Conservation (phyloP, 2,329 filamentous ascomycete genomes). For the Pochonia chlamydosporia region DNA sequence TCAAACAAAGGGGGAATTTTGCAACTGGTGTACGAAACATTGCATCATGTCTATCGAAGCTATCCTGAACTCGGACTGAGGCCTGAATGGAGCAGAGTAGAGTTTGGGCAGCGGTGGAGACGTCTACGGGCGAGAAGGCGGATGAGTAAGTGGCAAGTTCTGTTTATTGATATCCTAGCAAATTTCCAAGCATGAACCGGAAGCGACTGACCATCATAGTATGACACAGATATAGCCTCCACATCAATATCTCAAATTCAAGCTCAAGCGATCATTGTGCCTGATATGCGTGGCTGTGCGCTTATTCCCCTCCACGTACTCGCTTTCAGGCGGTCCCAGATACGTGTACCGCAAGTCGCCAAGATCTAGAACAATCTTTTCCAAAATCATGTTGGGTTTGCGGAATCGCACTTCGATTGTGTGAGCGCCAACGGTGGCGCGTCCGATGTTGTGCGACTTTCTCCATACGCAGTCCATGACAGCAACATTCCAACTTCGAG, state of each 20-base stretch:
- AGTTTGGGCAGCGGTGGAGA: no score
- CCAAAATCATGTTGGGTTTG: constrained; percentile 29
- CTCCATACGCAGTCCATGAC: constrained; percentile 46
- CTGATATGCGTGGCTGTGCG: not conserved
- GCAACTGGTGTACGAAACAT: no score
- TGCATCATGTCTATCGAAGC: no score
- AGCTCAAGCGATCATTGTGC: constrained; percentile 3
- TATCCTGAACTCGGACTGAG: no score
- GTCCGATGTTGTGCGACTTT: constrained; percentile 27
- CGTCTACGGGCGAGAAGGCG: no score
- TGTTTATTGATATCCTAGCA: not conserved
- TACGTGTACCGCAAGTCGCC: constrained; percentile 27
- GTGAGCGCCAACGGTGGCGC: constrained; percentile 19
- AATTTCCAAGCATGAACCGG: not conserved
- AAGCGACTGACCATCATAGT: not conserved
- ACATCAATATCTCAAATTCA: constrained; percentile 5
- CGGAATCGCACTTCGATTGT: constrained; percentile 22
- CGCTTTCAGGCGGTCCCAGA: constrained; percentile 27
- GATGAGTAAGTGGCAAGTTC: no score
- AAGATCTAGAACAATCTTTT: constrained; percentile 30
- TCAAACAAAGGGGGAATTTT: no score
- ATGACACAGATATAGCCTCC: not conserved
- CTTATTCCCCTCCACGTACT: constrained; percentile 9
- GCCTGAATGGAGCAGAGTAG: no score
- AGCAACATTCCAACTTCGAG: constrained; percentile 41